Base-by-base conservation (phyloP, 2,329 filamentous ascomycete genomes). In the Leptographium flavum region DNA sequence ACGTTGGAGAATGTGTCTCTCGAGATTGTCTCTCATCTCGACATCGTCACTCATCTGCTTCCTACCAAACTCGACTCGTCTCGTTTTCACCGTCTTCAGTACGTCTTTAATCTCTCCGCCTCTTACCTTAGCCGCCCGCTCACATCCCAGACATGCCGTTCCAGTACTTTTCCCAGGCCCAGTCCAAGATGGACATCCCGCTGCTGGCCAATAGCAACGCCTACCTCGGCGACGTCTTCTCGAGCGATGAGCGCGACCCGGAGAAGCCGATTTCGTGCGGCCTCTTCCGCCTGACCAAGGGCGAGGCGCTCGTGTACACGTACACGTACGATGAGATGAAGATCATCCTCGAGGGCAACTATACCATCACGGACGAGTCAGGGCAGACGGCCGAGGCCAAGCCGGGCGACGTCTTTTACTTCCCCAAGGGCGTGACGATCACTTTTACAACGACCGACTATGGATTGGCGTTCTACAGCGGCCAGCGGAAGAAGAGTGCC, bases 321-420 rank as follows among this genome's bases (percentile, higher is more conserved):
- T 47, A 47, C 37, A 47, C 45, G 9, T 47, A 47, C 31, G 45
- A 47, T 13, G 45, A 47, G 31, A 47, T 47, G 45, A 47, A 47
- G 37, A 44, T 47, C 7, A 44, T 47, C 31, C 37, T 47, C 4
- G 45, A 47, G 37, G 45, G 45, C 15, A 22, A 47, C 27, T 47
- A 40, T 31, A 47, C 45, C 17, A 47, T 47, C 8, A 40, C 41
- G 8, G 45, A 47, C 41, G 37, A 27, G 23, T 41, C 41, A 2
- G 45, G 45, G 1, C 45, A 47, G 15, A 41, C 39, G 31, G 36
- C 39, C 11, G 36, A 37, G 22, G 45, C 41, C 9, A 47, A 44
- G 31, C 41, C 41, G 7, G 45, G 45, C 19, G 45, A 47, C 21
- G 45, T 47, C 3, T 47, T 47, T 25, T 47, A 22, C 23, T 47